Evolutionary conservation across 371 early-diverging fungal genomes (phyloP).

Genomic region (Apophysomyces sp.): DNA sequence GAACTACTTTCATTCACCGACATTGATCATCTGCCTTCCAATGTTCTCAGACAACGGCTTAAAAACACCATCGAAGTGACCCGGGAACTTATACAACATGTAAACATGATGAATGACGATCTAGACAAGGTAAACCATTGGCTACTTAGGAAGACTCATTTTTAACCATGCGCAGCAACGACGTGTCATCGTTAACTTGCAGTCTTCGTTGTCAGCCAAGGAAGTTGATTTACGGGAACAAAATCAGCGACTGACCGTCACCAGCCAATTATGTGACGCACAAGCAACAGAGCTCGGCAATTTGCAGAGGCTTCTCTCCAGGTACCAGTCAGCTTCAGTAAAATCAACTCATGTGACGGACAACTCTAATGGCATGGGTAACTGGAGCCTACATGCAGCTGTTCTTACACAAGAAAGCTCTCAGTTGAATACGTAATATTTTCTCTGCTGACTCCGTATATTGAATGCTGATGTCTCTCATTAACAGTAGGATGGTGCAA

Average conservation of each 20-base stretch:
- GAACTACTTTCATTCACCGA: neutral
- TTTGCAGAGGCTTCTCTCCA: neutral
- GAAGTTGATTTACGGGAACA: slow-evolving; percentile 30
- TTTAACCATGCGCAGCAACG: slow-evolving; percentile 12
- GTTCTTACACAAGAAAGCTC: neutral
- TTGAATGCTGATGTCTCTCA: neutral
- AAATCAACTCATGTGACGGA: neutral
- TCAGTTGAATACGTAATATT: neutral
- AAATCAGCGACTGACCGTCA: slow-evolving; percentile 14
- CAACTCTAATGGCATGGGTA: neutral
- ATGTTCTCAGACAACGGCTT: slow-evolving; percentile 16
- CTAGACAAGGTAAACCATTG: slow-evolving; percentile 16
- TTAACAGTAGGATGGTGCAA: neutral
- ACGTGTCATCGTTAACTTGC: slow-evolving; percentile 17
- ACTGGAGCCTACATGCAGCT: neutral
- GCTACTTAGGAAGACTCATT: neutral
- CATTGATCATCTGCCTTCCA: slow-evolving; percentile 14
- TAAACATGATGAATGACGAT: slow-evolving; percentile 11
- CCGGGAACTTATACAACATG: slow-evolving; percentile 14
- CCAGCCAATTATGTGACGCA: slow-evolving; percentile 18
- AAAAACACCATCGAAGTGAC: slow-evolving; percentile 20
- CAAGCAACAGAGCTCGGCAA: slow-evolving; percentile 19
- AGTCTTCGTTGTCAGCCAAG: slow-evolving; percentile 25
- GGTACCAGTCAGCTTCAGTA: slow-evolving; percentile 4
- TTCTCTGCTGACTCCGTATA: neutral